Conservation (phyloP, 2,329 filamentous ascomycete genomes). For the Talaromyces sp. region DNA sequence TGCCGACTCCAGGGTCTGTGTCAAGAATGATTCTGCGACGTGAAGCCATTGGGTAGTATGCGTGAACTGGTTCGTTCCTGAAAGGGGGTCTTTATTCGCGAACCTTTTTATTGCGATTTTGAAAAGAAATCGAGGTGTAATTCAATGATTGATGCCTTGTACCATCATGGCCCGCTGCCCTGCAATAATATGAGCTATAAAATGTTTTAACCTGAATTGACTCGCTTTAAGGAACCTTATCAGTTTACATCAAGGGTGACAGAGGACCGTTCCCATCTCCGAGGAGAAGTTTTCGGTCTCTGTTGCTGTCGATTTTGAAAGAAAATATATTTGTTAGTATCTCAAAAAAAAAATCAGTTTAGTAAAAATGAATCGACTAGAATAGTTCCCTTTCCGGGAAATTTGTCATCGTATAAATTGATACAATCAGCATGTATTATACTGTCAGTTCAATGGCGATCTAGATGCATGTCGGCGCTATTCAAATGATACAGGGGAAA, state of each 20-base stretch:
- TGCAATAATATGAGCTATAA: not conserved
- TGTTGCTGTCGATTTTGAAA: not conserved
- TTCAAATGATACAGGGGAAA: not conserved
- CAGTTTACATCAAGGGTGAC: not conserved
- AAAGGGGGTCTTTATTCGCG: not conserved
- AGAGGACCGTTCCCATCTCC: not conserved
- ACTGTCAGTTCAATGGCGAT: not conserved
- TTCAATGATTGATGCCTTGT: too few relatives aligned
- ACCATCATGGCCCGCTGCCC: not conserved
- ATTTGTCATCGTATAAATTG: not conserved
- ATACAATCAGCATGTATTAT: not conserved
- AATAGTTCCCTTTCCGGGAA: not conserved
- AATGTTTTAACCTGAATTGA: not conserved
- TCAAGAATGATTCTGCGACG: not conserved
- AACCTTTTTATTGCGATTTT: too few relatives aligned
- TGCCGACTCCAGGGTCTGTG: not conserved
- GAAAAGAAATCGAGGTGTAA: too few relatives aligned
- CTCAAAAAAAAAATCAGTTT: not conserved
- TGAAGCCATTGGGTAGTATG: not conserved
- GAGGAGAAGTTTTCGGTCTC: not conserved
- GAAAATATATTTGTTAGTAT: not conserved
- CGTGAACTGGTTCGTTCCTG: not conserved
- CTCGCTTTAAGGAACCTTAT: not conserved
- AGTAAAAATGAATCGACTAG: not conserved
- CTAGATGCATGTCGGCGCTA: not conserved